Evolutionary conservation across 2,329 filamentous ascomycete genomes (phyloP), one percentile per base, ranked within the genome.

Genomic region (Juglanconis juglandina): DNA sequence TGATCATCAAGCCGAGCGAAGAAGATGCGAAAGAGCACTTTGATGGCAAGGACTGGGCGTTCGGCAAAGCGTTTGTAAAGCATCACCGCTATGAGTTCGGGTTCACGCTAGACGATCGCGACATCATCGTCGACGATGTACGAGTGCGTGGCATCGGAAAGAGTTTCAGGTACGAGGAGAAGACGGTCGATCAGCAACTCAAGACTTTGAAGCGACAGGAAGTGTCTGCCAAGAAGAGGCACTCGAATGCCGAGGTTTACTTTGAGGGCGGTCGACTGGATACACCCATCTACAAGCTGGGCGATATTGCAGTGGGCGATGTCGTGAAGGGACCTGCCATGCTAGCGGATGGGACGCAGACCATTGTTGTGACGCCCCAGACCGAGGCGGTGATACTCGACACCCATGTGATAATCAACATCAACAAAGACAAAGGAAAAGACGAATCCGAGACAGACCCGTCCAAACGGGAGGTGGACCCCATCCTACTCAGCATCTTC

Each of bases 81-180:
- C 91, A 96, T 67, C 93, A 97, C 70, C 87, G 92, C 56, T 92
- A 95, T 70, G 93, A 97, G 70, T 97, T 97, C 70, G 92, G 92
- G 0, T 97, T 97, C 69, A 96, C 90, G 0, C 79, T 97, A 2
- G 81, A 85, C 32, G 90, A 96, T 61, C 82, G 92, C 58, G 91
- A 96, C 66, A 91, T 96, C 57, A 92, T 96, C 50, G 82, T 97
- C 7, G 93, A 96, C 64, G 93, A 96, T 71, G 90, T 96, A 3
- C 87, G 93, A 46, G 90, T 93, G 5, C 83, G 94, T 59, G 92
- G 92, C 13, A 96, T 96, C 63, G 93, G 91, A 51, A 96, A 92
- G 79, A 94, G 91, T 50, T 94, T 93, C 72, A 83, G 90, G 56
- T 88, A 89, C 50, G 78, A 88, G 35, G 90, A 92, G 62, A 89